Percentiles rank a stretch among this genome's conserved stretches.
Conservation (phyloP, 768 basidiomycete species). For the Rhizopogon vesiculosus region DNA sequence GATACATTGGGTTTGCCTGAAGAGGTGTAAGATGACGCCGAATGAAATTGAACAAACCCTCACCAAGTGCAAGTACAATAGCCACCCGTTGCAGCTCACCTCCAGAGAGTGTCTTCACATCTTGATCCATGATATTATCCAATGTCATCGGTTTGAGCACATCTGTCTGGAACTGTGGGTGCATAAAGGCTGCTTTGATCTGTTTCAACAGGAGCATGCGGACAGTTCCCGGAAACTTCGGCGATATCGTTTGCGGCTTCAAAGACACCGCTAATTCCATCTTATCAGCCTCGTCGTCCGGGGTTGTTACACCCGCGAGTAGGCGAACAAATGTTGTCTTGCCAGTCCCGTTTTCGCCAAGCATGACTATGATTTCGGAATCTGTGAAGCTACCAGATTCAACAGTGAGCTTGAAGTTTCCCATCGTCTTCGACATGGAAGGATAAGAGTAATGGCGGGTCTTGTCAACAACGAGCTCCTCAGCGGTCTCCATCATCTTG, state of each 20-base stretch:
- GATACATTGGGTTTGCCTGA: slow-evolving; percentile 71
- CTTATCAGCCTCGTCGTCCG: slow-evolving; percentile 81
- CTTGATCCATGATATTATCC: slow-evolving; percentile 94
- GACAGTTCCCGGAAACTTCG: slow-evolving; percentile 96
- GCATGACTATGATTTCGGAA: slow-evolving; percentile 98
- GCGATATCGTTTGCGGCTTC: slow-evolving; percentile 98
- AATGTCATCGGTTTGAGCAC: slow-evolving; percentile 97
- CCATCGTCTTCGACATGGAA: slow-evolving; percentile 94
- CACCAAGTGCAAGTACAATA: slow-evolving; percentile 88
- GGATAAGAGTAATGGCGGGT: slow-evolving; percentile 91
- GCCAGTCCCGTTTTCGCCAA: slow-evolving; percentile 98
- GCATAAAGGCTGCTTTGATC: slow-evolving; percentile 96
- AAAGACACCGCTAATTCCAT: slow-evolving; percentile 84
- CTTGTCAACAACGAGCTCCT: slow-evolving; percentile 83
- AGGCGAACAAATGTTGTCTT: slow-evolving; percentile 98
- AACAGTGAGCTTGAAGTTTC: slow-evolving; percentile 92
- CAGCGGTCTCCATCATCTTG: slow-evolving; percentile 96
- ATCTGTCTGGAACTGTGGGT: slow-evolving; percentile 99
- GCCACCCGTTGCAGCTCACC: slow-evolving; percentile 98
- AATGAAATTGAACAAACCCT: slow-evolving; percentile 5
- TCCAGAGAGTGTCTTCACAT: slow-evolving; percentile 96
- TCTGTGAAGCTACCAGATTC: slow-evolving; percentile 92
- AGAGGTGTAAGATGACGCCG: background rate
- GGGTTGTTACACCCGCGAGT: slow-evolving; percentile 80
- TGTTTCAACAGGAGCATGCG: slow-evolving; percentile 91